These are phyloP conservation scores for Cystobasidium ongulense DNA, from an alignment of 768 basidiomycete genomes.

Conservation along the genomic window DNA sequence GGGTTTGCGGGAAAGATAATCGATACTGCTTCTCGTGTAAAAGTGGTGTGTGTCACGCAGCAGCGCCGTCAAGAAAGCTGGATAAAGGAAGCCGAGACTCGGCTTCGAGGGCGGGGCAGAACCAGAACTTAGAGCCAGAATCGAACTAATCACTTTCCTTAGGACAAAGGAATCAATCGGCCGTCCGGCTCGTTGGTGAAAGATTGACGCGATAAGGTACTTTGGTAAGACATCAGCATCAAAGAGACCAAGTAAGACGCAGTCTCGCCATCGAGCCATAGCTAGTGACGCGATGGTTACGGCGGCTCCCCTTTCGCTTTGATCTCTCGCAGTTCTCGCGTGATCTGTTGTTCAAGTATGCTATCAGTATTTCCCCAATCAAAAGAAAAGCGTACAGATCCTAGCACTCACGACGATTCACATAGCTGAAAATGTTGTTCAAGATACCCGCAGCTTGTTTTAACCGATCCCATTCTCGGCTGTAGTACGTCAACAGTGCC, in stretches of 20 bases:
- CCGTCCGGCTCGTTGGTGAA: conserved; percentile 86
- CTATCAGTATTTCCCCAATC: no score
- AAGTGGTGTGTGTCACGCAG: no score
- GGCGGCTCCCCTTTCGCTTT: no score
- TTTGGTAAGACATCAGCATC: conserved; percentile 71
- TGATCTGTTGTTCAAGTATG: no score
- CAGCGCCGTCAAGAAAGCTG: no score
- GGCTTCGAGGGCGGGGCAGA: no score
- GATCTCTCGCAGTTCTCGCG: conserved; percentile 80
- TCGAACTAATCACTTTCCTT: no score
- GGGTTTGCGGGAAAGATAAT: no score
- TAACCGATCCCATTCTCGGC: conserved; percentile 86
- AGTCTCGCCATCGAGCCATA: conserved; percentile 87
- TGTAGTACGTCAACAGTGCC: conserved; percentile 79
- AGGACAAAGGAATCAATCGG: no score
- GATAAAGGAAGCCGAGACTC: no score
- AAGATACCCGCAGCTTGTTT: conserved; percentile 95
- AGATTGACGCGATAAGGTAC: conserved; percentile 79
- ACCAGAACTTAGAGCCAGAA: no score
- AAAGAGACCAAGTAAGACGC: conserved; percentile 83
- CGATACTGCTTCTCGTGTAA: no score
- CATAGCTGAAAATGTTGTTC: conserved; percentile 90
- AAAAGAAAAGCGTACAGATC: neutral
- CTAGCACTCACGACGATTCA: conserved; percentile 60
- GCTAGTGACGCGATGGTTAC: conserved; percentile 88